Conservation (phyloP, 176 grass and related monocot species). For the Rhynchospora breviuscula region DNA sequence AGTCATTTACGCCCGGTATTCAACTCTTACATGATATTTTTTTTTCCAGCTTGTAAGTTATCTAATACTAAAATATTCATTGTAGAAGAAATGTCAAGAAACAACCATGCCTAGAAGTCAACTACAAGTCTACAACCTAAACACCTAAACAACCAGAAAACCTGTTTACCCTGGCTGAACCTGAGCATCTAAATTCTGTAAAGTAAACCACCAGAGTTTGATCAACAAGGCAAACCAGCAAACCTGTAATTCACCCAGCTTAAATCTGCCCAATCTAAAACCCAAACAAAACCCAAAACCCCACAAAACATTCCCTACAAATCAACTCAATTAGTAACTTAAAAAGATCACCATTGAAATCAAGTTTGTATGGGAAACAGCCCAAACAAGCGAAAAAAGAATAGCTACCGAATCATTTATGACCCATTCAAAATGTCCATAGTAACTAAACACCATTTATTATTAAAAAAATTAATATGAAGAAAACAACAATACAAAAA, state of each 20-base stretch:
- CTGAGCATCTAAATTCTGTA: background rate
- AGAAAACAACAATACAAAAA: background rate
- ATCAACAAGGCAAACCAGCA: background rate
- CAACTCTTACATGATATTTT: background rate
- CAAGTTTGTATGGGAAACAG: background rate
- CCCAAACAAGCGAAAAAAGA: background rate
- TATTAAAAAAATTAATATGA: constrained; percentile 20
- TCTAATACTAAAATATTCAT: background rate
- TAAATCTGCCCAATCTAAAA: background rate
- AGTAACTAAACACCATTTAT: background rate
- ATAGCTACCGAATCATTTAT: background rate
- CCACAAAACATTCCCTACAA: background rate
- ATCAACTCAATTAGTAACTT: background rate
- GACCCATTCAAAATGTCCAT: background rate
- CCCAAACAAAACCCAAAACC: background rate
- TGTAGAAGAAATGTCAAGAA: background rate
- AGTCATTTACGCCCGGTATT: too few relatives aligned
- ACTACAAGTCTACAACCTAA: background rate
- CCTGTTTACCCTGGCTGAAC: background rate
- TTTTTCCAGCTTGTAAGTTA: background rate
- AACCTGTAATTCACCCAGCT: background rate
- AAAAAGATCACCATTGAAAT: background rate
- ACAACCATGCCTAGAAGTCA: background rate
- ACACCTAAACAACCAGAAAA: background rate
- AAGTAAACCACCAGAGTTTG: background rate